Conservation (phyloP, 345 rosid species). For the Eucalyptus pauciflora region DNA sequence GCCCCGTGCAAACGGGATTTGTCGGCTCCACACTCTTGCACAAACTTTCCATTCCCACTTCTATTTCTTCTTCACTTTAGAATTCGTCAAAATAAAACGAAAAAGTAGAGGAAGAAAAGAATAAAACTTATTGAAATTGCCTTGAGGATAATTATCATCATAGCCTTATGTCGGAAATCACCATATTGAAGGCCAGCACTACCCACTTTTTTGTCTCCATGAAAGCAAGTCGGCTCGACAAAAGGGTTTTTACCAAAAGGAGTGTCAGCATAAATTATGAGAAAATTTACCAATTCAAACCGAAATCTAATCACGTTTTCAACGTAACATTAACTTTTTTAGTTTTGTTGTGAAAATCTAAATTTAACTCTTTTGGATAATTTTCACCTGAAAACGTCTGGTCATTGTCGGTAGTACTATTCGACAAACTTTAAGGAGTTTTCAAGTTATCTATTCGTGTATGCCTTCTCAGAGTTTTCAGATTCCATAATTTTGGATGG, state of each 20-base stretch:
- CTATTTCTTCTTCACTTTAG: not conserved
- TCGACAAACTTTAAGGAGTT: not conserved
- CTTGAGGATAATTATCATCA: not conserved
- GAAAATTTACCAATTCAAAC: not conserved
- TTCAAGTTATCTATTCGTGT: not conserved
- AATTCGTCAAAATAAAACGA: not conserved
- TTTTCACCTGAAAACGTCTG: not conserved
- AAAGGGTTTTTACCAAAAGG: not conserved
- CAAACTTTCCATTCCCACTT: not conserved
- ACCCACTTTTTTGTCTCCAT: not conserved
- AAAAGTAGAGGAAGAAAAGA: not conserved
- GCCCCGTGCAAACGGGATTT: not conserved
- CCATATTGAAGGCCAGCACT: not conserved
- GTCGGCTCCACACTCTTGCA: not conserved
- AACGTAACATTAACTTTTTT: not conserved
- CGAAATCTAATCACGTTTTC: not conserved
- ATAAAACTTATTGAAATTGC: not conserved
- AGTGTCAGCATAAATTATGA: not conserved
- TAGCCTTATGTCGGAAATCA: not conserved
- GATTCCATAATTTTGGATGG: too few species aligned
- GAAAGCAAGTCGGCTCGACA: not conserved
- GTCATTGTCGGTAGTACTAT: rapidly evolving
- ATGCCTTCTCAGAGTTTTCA: not conserved
- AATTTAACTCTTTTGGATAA: not conserved
- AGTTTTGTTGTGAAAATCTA: too few species aligned